phyloP scores from a whole-genome alignment of 1,284 basidiomycete species.

The Malassezia yamatoensis region DNA sequence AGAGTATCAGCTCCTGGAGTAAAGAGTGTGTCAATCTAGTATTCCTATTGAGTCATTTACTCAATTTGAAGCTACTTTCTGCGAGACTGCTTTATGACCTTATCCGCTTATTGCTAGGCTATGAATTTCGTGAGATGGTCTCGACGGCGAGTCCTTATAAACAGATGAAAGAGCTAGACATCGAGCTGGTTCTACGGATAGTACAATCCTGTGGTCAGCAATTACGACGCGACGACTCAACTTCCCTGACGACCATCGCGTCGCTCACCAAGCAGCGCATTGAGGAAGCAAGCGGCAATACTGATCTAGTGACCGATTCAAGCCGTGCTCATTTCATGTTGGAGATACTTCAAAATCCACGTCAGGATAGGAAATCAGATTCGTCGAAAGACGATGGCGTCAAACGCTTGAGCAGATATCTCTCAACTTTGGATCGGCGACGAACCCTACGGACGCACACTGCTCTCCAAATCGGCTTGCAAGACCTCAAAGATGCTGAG shows the following conservation, averaged over 20 bases:
- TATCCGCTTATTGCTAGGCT: conserved; percentile 64
- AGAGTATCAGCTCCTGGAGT: conserved; percentile 16
- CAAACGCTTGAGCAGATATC: conserved; percentile 34
- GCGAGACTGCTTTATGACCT: conserved; percentile 80
- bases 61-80: conserved; percentile 88
- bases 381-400: conserved; percentile 6
- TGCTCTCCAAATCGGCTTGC: conserved; percentile 50
- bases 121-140: conserved; percentile 1
- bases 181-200: conserved; percentile 79
- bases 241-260: conserved; percentile 37
- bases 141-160: not conserved
- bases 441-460: conserved; percentile 30
- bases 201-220: conserved; percentile 52
- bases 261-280: conserved; percentile 27
- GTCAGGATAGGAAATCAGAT: conserved; percentile 53
- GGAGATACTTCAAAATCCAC: conserved; percentile 33
- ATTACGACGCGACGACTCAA: conserved; percentile 35
- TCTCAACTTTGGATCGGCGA: conserved; percentile 28
- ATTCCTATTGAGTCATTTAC: conserved; percentile 77
- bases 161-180: conserved; percentile 21
- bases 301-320: conserved; percentile 11
- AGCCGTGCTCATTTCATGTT: conserved; percentile 44
- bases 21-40: conserved; percentile 85
- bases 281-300: conserved; percentile 3
- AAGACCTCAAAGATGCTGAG: conserved; percentile 74